A percentile compares a stretch with the other conserved stretches of the same genome.
Conservation (phyloP, 257 asterid species). For the Plantago major region DNA sequence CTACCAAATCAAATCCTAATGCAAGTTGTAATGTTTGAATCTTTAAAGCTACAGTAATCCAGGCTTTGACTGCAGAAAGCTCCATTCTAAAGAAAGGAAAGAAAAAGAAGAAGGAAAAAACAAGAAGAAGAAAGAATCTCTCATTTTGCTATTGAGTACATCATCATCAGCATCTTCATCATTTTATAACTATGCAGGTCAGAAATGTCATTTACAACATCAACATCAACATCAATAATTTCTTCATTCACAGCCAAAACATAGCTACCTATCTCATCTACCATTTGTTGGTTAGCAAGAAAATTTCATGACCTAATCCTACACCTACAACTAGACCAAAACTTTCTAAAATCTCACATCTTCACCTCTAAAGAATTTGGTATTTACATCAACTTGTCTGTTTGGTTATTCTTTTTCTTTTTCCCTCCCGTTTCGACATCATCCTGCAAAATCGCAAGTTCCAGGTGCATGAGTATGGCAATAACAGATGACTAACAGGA, state of each 20-base stretch:
- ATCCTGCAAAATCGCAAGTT: constrained; percentile 13
- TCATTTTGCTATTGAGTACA: no score
- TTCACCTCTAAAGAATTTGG: constrained; percentile 14
- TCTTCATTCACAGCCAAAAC: constrained; percentile 6
- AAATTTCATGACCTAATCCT: constrained; percentile 1
- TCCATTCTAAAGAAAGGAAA: not conserved
- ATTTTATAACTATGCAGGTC: constrained; percentile 17
- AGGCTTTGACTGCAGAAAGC: constrained; percentile 14
- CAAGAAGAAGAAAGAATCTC: not conserved
- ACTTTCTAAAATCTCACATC: constrained; percentile 21
- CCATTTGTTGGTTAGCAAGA: constrained; percentile 11
- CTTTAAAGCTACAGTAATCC: constrained; percentile 5
- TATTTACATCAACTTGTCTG: constrained; percentile 12
- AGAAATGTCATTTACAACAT: constrained; percentile 11
- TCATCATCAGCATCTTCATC: not conserved
- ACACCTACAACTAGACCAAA: not conserved
- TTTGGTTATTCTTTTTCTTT: not conserved
- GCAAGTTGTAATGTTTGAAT: not conserved
- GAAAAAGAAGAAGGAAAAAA: constrained; percentile 7
- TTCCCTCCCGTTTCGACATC: not conserved
- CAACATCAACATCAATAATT: not conserved
- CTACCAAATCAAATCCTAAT: not conserved
- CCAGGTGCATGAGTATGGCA: not conserved
- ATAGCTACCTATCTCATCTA: constrained; percentile 10
- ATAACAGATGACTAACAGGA: not conserved